A percentile compares a stretch with the other conserved stretches of the same genome.
phyloP scores from a whole-genome alignment of 441 rosid genomes.

The Adansonia rubrostipa region DNA sequence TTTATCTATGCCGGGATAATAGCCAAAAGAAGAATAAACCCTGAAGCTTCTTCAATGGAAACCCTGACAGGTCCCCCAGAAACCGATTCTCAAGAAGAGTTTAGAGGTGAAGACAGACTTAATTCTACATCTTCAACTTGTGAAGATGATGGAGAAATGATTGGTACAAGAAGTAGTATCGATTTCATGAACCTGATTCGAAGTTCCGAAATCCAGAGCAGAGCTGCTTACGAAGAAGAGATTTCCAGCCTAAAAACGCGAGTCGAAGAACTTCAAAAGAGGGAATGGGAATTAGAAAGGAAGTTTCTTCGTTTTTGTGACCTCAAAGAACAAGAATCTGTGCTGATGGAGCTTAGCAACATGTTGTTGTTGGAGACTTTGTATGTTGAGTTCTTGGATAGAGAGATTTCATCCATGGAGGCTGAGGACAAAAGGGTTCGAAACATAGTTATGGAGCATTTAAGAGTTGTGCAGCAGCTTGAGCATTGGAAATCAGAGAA shows the following conservation, averaged over 20 bases:
- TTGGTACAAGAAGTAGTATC: not conserved
- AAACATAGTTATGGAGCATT: constrained; percentile 42
- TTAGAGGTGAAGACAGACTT: constrained; percentile 26
- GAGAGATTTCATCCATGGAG: constrained; percentile 53
- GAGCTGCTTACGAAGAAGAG: constrained; percentile 36
- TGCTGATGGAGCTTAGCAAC: constrained; percentile 54
- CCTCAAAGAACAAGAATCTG: constrained; percentile 60
- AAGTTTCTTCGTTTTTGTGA: constrained; percentile 51
- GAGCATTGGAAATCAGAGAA: constrained; percentile 44
- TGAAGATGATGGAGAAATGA: constrained; percentile 37
- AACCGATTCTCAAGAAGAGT: constrained; percentile 28
- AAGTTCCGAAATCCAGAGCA: constrained; percentile 25
- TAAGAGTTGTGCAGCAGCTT: constrained; percentile 45
- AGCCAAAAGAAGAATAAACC: constrained; percentile 33
- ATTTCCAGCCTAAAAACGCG: constrained; percentile 37
- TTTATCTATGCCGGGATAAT: constrained; percentile 54
- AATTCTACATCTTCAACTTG: constrained; percentile 22
- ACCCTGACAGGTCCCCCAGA: constrained; percentile 29
- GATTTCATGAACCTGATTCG: constrained; percentile 13
- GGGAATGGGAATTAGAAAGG: constrained; percentile 45
- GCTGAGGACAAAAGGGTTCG: constrained; percentile 50
- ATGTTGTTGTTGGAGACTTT: constrained; percentile 47
- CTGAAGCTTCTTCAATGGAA: constrained; percentile 26
- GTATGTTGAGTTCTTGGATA: constrained; percentile 46
- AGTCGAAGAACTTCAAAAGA: constrained; percentile 56